Evolutionary conservation across 1,139 yeast genomes (phyloP).

Genomic region (Taphrina betulina): DNA sequence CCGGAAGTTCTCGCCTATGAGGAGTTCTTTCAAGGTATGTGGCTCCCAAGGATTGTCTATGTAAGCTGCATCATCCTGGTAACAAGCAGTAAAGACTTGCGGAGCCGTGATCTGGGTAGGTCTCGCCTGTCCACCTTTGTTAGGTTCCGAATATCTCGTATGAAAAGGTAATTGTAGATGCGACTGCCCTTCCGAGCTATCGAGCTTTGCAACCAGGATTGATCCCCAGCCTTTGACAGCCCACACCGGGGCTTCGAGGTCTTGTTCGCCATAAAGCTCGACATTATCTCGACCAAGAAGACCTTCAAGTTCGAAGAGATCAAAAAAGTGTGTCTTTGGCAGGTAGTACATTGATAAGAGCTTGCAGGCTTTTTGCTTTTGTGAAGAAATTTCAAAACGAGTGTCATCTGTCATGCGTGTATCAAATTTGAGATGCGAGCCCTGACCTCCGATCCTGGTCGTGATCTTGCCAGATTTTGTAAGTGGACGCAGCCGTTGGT

Average conservation of each 20-base stretch:
- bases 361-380: not conserved
- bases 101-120: not conserved
- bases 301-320: conserved; percentile 10
- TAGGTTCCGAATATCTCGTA: conserved; percentile 12
- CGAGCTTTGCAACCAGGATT: not conserved
- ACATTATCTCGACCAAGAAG: not conserved
- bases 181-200: not conserved
- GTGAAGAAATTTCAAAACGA: too few species aligned
- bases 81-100: conserved; percentile 9
- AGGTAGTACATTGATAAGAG: conserved; percentile 3
- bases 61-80: conserved; percentile 12
- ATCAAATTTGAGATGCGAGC: conserved; percentile 11
- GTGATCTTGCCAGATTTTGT: not conserved
- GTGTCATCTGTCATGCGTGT: not conserved
- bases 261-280: conserved; percentile 23
- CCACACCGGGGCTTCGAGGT: conserved; percentile 33
- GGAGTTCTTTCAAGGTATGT: not conserved
- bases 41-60: conserved; percentile 27
- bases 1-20: too few species aligned
- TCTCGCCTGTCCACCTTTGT: not conserved
- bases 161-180: not conserved
- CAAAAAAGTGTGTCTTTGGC: conserved; percentile 23
- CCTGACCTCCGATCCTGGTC: not conserved
- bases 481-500: conserved; percentile 11
- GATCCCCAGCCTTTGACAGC: conserved; percentile 24